Conservation (phyloP, 306 rosid genomes). For the Begonia fuchsioides region DNA sequence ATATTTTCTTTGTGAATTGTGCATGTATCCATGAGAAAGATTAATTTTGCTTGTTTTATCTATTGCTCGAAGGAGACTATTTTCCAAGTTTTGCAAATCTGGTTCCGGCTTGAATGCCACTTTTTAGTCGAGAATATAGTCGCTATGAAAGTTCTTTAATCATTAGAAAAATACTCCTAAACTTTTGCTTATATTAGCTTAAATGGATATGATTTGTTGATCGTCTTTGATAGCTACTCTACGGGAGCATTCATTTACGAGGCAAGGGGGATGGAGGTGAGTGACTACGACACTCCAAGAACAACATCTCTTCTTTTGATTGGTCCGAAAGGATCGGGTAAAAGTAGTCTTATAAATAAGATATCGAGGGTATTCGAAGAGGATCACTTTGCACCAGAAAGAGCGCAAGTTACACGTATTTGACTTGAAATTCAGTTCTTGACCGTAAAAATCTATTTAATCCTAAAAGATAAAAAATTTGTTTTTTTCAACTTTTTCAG, state of each 20-base stretch:
- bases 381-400: constrained; percentile 41
- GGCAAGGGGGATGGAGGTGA: constrained; percentile 27
- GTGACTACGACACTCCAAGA: constrained; percentile 62
- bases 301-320: constrained; percentile 53
- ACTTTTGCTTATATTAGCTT: no score
- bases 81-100: no score
- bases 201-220: background rate
- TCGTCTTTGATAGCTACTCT: constrained; percentile 33
- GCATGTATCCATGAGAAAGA: no score
- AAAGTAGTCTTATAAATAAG: constrained; percentile 76
- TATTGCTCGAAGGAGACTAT: no score
- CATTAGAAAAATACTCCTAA: no score
- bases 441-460: background rate
- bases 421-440: constrained; percentile 1
- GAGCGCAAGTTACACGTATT: constrained; percentile 90
- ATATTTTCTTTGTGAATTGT: no score
- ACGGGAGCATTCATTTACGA: constrained; percentile 70
- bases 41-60: no score
- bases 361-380: constrained; percentile 57
- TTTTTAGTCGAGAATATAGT: no score
- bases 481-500: constrained; percentile 22
- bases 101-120: no score
- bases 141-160: no score
- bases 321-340: constrained; percentile 83
- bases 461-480: background rate